Evolutionary conservation across 805 yeast species (phyloP).

Genomic region (Lachancea lanzarotensis): DNA sequence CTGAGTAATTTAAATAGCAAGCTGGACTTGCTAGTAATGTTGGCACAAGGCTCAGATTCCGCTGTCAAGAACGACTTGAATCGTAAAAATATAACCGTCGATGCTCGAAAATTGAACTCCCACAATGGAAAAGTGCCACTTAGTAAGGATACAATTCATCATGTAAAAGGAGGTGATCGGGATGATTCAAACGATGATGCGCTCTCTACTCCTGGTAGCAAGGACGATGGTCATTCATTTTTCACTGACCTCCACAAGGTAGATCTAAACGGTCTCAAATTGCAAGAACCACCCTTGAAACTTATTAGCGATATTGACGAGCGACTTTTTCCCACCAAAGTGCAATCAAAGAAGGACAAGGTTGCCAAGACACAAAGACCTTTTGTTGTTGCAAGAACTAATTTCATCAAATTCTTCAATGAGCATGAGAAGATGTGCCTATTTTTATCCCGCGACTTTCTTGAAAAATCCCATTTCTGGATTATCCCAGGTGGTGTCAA

Average conservation of each 20-base stretch:
- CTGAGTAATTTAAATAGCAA: conserved; percentile 19
- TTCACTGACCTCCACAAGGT: not conserved
- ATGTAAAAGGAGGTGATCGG: not conserved
- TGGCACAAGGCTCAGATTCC: conserved; percentile 17
- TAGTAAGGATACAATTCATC: not conserved
- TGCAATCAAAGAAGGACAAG: conserved; percentile 23
- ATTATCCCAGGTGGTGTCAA: conserved; percentile 57
- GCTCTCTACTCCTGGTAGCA: not conserved
- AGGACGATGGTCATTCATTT: not conserved
- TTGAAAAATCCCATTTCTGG: conserved; percentile 52
- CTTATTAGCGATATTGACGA: conserved; percentile 36
- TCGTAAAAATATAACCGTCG: not conserved
- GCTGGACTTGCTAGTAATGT: conserved; percentile 18
- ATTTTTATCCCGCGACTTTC: conserved; percentile 40
- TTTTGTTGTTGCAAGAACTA: conserved; percentile 35
- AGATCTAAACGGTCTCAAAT: conserved; percentile 14
- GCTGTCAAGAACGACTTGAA: conserved; percentile 5
- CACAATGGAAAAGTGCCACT: not conserved
- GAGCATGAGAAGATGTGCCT: conserved; percentile 40
- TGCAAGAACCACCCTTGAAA: conserved; percentile 35
- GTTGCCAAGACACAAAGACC: conserved; percentile 32
- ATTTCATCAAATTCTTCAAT: conserved; percentile 42
- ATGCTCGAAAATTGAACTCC: not conserved
- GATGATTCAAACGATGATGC: not conserved
- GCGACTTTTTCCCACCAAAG: conserved; percentile 33